Evolutionary conservation across 306 rosid species (phyloP), one percentile per base, ranked within the genome.

Genomic region (Prunus mongolica): DNA sequence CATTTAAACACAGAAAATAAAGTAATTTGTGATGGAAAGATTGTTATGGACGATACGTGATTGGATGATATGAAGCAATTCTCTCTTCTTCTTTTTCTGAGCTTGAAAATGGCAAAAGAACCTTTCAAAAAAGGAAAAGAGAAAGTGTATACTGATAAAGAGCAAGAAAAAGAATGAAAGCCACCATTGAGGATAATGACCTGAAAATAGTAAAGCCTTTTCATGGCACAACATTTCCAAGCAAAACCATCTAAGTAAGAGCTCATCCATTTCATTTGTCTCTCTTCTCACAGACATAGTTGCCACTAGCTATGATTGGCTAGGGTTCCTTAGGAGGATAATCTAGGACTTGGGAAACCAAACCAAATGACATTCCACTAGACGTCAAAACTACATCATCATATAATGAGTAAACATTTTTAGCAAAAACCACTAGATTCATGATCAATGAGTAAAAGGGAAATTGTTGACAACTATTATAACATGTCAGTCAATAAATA

Each of bases 241-340:
- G 76, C 85, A 73, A 78, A 82, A 73, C 76, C 82, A 82, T 82
- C 9, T 52, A 79, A 80, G 77, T 76, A 73, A 56, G 80, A 80
- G 82, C 85, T 76, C 72, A 2, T 65, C 67, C 72, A 65, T 67
- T 67, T 44, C 12, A 9, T 60, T 19, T 81, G 88, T 81, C 81
- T 76, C 66, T 71, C 74, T 71, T 81, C 72, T 72, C 22, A 46
- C 56, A 41, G 81, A 80, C 88, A 81, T 2, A 28, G n/a, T 49
- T 70, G 74, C 8, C 14, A 12, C 27, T 15, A 10, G 80, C 68
- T 54, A 81, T 74, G 54, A 84, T 80, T 80, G 75, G 71, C 44
- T 76, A 51, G 16, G 47, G 34, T 65, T 32, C 45, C 54, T 62
- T 38, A 30, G 20, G 56, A 68, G 60, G 66, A 69, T 67, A 50